Conservation (phyloP, 257 asterid genomes). For the Penstemon davidsonii region DNA sequence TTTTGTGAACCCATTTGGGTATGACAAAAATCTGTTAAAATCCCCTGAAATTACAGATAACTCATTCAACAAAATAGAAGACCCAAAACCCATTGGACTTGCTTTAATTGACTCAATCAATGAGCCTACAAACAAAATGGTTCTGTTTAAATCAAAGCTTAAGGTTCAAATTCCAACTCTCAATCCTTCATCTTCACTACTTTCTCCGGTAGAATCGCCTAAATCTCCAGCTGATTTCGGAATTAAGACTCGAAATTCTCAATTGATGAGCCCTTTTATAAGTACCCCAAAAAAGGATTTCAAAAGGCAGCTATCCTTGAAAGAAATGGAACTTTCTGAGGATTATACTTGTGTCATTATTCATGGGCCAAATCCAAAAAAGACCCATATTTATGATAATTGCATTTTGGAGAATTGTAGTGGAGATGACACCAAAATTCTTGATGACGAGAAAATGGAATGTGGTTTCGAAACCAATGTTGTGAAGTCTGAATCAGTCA, state of each 20-base stretch:
- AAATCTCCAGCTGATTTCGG: conserved; percentile 88
- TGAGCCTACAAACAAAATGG: conserved; percentile 50
- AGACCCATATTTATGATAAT: conserved; percentile 75
- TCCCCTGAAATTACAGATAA: conserved; percentile 19
- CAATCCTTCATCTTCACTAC: conserved; percentile 22
- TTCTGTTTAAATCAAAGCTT: conserved; percentile 71
- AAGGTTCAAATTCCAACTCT: conserved; percentile 62
- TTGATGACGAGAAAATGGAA: conserved; percentile 27
- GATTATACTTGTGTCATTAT: conserved; percentile 90
- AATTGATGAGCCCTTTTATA: conserved; percentile 33
- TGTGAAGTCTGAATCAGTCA: conserved; percentile 28
- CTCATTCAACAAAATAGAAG: conserved; percentile 6
- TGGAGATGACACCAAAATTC: conserved; percentile 30
- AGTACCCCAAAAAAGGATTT: conserved; percentile 38
- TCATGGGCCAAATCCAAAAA: conserved; percentile 87
- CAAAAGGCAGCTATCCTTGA: conserved; percentile 54
- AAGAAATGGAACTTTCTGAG: conserved; percentile 94
- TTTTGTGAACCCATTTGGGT: conserved; percentile 50
- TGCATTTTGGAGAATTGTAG: conserved; percentile 67
- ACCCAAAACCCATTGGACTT: conserved; percentile 63
- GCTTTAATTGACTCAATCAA: conserved; percentile 66
- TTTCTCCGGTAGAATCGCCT: conserved; percentile 49
- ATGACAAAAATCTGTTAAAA: conserved; percentile 33
- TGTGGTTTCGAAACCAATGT: conserved; percentile 24
- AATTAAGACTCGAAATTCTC: conserved; percentile 64